Evolutionary conservation across 164 flowering plant genomes (phyloP).

Genomic region (Vitis rotundifolia): DNA sequence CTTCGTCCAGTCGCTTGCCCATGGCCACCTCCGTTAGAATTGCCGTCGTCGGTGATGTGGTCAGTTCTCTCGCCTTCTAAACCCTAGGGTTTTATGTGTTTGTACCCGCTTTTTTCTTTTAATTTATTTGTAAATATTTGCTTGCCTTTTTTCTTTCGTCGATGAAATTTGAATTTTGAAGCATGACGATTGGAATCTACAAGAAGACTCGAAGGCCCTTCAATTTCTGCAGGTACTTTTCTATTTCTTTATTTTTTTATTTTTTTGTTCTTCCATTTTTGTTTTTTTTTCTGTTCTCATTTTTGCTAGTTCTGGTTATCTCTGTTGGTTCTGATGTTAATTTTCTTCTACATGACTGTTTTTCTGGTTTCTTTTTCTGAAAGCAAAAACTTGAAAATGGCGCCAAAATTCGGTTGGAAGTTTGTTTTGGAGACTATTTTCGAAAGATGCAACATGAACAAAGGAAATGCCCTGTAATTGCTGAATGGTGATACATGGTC

Average conservation of each 20-base stretch:
- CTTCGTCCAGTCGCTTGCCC: conserved; percentile 8
- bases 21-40: conserved; percentile 64
- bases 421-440: too few species aligned
- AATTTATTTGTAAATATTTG: background rate
- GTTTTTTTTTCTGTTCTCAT: background rate
- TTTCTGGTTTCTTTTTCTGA: too few species aligned
- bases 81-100: too few species aligned
- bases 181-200: conserved; percentile 74
- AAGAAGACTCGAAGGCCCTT: conserved; percentile 75
- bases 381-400: too few species aligned
- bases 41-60: conserved; percentile 82
- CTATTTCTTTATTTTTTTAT: background rate
- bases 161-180: conserved; percentile 22
- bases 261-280: background rate
- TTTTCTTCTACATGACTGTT: too few species aligned
- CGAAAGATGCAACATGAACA: too few species aligned
- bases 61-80: conserved; percentile 22
- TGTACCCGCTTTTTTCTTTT: too few species aligned
- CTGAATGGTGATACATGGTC: too few species aligned
- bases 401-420: too few species aligned
- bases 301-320: background rate
- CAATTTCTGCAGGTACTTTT: conserved; percentile 55
- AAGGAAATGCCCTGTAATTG: too few species aligned
- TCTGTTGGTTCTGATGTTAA: too few species aligned
- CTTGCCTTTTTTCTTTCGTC: background rate